phyloP scores from a whole-genome alignment of 306 rosid genomes.

The Prunus mira region DNA sequence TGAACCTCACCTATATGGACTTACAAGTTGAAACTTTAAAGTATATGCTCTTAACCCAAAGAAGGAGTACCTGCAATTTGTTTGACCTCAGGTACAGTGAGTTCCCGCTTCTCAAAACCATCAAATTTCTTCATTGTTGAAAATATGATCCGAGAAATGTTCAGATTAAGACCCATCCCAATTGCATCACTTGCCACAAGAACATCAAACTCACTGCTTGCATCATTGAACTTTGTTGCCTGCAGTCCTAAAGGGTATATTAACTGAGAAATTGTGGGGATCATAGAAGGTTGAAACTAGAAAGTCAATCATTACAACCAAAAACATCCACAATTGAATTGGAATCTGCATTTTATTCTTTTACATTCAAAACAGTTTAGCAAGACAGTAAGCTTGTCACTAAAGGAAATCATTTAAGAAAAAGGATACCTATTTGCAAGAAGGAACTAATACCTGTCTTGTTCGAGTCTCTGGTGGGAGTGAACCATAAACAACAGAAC shows the following conservation, averaged over 20 bases:
- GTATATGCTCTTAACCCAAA: neutral
- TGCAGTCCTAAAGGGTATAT: constrained; percentile 60
- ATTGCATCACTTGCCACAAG: constrained; percentile 98
- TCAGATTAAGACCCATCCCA: constrained; percentile 98
- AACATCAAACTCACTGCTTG: constrained; percentile 85
- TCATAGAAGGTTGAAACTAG: constrained; percentile 10
- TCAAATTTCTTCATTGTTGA: constrained; percentile 83
- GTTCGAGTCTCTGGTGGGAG: constrained; percentile 98
- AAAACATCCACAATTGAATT: neutral
- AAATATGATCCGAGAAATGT: constrained; percentile 92
- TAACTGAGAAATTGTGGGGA: constrained; percentile 25
- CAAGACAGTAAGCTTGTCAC: neutral
- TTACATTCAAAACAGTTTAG: constrained; percentile 15
- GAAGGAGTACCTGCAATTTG: constrained; percentile 77
- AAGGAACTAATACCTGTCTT: constrained; percentile 66
- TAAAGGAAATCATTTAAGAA: constrained; percentile 11
- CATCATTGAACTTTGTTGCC: constrained; percentile 90
- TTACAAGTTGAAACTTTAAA: neutral
- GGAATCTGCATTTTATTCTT: constrained; percentile 2
- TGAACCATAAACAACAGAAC: constrained; percentile 97
- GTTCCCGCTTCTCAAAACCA: constrained; percentile 68
- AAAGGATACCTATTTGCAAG: constrained; percentile 8
- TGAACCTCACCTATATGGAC: neutral
- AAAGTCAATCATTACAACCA: constrained; percentile 23
- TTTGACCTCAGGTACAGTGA: constrained; percentile 77